These are phyloP conservation scores for Pseudonitzschia multiseries DNA, from an alignment of 108 stramenopile species.

Conservation along the genomic window DNA sequence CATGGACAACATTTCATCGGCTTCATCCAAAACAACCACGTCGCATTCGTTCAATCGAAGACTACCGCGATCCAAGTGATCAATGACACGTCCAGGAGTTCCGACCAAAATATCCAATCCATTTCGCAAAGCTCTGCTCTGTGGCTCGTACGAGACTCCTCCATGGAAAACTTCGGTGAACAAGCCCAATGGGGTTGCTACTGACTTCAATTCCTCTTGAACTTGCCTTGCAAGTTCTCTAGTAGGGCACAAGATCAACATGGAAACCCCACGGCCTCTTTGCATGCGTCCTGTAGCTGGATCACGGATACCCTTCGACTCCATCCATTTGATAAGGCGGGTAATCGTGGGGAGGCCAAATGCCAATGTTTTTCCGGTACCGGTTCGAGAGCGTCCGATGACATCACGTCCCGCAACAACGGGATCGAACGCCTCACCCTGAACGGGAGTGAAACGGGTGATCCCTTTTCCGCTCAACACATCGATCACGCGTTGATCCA, in stretches of 20 bases:
- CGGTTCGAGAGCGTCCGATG: slow-evolving; percentile 96
- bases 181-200: slow-evolving; percentile 79
- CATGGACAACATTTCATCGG: slow-evolving; percentile 99
- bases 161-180: slow-evolving; percentile 92
- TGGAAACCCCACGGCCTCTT: slow-evolving; percentile 84
- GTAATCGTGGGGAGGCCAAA: slow-evolving; percentile 95
- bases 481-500: slow-evolving; percentile 73
- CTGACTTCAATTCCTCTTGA: slow-evolving; percentile 76
- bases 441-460: slow-evolving; percentile 84
- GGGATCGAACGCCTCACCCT: slow-evolving; percentile 89
- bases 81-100: slow-evolving; percentile 97
- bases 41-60: slow-evolving; percentile 81
- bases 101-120: slow-evolving; percentile 98
- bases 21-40: slow-evolving; percentile 96
- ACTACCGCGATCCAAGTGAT: slow-evolving; percentile 94
- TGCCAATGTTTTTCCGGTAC: slow-evolving; percentile 99
- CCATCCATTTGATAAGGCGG: slow-evolving; percentile 54
- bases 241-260: slow-evolving; percentile 97
- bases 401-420: slow-evolving; percentile 91
- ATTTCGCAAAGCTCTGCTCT: slow-evolving; percentile 74
- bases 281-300: slow-evolving; percentile 43
- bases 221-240: slow-evolving; percentile 99
- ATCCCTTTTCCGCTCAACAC: slow-evolving; percentile 85
- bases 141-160: slow-evolving; percentile 93
- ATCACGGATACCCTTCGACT: slow-evolving; percentile 60